phyloP scores from a whole-genome alignment of 768 basidiomycete genomes.

The Scleroderma citrinum region DNA sequence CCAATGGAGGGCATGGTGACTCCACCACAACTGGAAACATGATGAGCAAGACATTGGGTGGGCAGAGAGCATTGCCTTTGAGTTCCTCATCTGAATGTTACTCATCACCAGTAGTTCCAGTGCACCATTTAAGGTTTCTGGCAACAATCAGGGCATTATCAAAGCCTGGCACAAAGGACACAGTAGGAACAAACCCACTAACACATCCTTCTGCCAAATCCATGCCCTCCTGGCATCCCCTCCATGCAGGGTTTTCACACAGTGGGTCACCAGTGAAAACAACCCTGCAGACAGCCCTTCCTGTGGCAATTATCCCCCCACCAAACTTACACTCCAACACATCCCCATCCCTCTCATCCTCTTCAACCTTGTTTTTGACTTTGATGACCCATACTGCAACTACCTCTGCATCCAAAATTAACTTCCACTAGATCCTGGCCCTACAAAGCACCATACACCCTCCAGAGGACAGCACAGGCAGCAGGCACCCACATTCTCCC shows the following conservation, averaged over 20 bases:
- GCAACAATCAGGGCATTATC: slow-evolving; percentile 3
- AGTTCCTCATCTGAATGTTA: slow-evolving; percentile 26
- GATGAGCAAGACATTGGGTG: slow-evolving; percentile 36
- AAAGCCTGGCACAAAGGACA: not conserved
- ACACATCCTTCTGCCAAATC: not conserved
- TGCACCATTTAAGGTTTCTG: slow-evolving; percentile 2
- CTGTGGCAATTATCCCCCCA: slow-evolving; percentile 20
- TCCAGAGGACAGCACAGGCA: no score
- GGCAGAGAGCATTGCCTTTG: slow-evolving; percentile 43
- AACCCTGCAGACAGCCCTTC: slow-evolving; percentile 39
- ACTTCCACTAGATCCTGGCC: not conserved
- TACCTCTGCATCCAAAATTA: not conserved
- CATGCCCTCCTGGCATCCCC: not conserved
- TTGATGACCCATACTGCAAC: not conserved
- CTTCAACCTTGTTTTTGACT: slow-evolving; percentile 5
- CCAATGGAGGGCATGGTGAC: slow-evolving; percentile 29
- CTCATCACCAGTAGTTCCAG: not conserved
- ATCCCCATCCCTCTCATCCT: slow-evolving; percentile 20
- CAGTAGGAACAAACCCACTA: not conserved
- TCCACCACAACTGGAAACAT: slow-evolving; percentile 25
- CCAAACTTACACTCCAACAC: slow-evolving; percentile 25
- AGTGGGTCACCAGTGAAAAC: slow-evolving; percentile 27
- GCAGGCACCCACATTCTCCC: no score
- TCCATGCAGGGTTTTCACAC: slow-evolving; percentile 13
- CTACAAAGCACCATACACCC: no score